Base-by-base conservation (phyloP, 2,329 filamentous ascomycete species). In the Camptophora hylomeconis region DNA sequence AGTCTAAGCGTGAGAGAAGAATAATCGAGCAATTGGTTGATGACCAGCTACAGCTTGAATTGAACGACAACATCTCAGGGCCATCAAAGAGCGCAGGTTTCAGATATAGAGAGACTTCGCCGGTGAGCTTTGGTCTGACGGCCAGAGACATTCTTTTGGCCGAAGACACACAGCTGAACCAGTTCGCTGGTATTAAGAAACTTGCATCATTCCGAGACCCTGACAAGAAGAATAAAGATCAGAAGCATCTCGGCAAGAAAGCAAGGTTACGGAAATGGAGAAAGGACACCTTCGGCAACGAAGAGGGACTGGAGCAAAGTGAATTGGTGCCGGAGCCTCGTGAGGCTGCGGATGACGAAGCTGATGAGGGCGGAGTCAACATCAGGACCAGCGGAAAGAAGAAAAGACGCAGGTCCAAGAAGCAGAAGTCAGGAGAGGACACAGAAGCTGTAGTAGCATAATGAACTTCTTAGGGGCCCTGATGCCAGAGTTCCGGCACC, bases 141-240 rank as follows among this genome's bases (percentile, higher is more conserved):
- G 66, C 86, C 1, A 72, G 76, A 37, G 89, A 98, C 54, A 95
- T 98, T 45, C 69, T 98, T 18, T 83, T 92, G 41, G 82, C 86
- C 1, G 79, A 78, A 24, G 89, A 98, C 58, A 63, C 72, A 25
- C 74, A 77, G 30, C 71, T 98, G 40, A 98, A 98, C 54, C 68
- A 86, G 41, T 98, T 79, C 49, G 87, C 78, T 4, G 87, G 89
- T 5, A 62, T 98, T 47, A 98, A 98, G 68, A 95, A 94, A 60
- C 70, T 94, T 35, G 86, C 87, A 4, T 67, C 80, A 4, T 98
- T 89, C 63, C 71, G 89, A 32, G 86, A 94, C 50, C 63, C 67
- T 3, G 80, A 86, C 46, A 89, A 92, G 68, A 95, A 95, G 66
- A 67, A 69, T 42, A 80, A 77, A 46, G 89, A 98, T 50, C 74